Conservation (phyloP, 1,139 yeast genomes). For the Lodderomyces theae region DNA sequence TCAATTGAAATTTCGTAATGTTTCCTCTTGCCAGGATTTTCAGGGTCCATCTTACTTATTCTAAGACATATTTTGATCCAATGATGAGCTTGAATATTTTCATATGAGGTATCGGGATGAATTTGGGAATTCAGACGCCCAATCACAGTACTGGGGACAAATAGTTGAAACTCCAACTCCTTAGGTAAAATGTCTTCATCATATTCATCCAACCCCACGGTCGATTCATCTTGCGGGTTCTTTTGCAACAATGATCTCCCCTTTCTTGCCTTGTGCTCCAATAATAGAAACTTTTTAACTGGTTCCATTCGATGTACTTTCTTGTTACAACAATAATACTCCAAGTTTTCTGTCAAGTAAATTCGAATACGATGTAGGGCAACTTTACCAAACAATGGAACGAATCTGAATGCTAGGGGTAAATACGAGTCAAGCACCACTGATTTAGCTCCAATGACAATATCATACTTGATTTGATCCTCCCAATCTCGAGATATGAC, state of each 20-base stretch:
- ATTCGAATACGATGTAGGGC: slow-evolving; percentile 82
- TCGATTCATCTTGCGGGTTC: slow-evolving; percentile 11
- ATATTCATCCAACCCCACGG: slow-evolving; percentile 25
- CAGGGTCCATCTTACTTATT: slow-evolving; percentile 61
- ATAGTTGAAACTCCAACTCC: slow-evolving; percentile 81
- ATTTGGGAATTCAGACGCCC: slow-evolving; percentile 43
- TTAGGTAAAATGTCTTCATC: slow-evolving; percentile 43
- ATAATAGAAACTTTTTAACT: slow-evolving; percentile 67
- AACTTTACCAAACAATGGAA: slow-evolving; percentile 81
- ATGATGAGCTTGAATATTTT: slow-evolving; percentile 80
- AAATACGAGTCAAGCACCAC: slow-evolving; percentile 78
- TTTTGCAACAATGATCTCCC: slow-evolving; percentile 38
- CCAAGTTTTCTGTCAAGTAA: slow-evolving; percentile 83
- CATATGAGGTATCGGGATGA: slow-evolving; percentile 81
- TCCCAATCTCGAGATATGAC: slow-evolving; percentile 93
- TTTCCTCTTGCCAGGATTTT: slow-evolving; percentile 59
- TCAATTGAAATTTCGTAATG: slow-evolving; percentile 92
- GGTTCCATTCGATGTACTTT: slow-evolving; percentile 94
- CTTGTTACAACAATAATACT: slow-evolving; percentile 80
- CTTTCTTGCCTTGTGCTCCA: slow-evolving; percentile 72
- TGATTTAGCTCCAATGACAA: slow-evolving; percentile 84
- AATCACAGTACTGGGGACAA: slow-evolving; percentile 63
- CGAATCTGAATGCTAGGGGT: slow-evolving; percentile 79
- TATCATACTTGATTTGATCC: slow-evolving; percentile 83
- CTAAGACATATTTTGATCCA: slow-evolving; percentile 89